Percentiles rank a stretch among this genome's conserved stretches.
Evolutionary conservation across 2,329 filamentous ascomycete species (phyloP).

Genomic region (Fusarium fracticaudum): DNA sequence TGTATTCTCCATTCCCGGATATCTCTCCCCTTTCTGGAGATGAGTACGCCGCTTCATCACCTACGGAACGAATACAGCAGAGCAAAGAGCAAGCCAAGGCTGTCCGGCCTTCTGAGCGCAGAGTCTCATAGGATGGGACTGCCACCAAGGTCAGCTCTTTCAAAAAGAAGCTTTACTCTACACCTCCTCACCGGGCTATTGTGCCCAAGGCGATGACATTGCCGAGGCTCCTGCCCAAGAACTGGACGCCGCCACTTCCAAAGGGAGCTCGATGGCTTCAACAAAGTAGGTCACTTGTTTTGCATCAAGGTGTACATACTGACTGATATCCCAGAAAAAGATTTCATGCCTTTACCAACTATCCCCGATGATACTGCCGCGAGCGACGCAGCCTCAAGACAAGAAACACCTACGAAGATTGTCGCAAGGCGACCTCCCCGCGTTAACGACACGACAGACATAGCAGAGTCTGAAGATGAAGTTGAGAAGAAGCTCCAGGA

Average conservation of each 20-base stretch:
- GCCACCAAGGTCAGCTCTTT: not conserved
- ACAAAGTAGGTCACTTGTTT: constrained; percentile 19
- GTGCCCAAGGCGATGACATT: not conserved
- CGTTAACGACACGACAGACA: not conserved
- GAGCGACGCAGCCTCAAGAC: constrained; percentile 5
- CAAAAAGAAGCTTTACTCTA: not conserved
- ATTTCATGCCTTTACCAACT: constrained; percentile 1
- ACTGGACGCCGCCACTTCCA: not conserved
- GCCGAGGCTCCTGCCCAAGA: not conserved
- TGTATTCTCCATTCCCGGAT: not conserved
- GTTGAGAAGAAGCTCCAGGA: constrained; percentile 7
- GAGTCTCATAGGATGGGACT: constrained; percentile 8
- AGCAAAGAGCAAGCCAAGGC: constrained; percentile 24
- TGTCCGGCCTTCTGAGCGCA: constrained; percentile 1
- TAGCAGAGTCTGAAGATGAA: not conserved
- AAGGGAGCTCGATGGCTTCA: constrained; percentile 18
- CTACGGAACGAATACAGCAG: constrained; percentile 23
- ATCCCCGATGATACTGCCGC: not conserved
- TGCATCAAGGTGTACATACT: not conserved
- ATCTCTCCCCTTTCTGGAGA: constrained; percentile 11
- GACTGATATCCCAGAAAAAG: constrained; percentile 16
- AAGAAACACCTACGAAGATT: constrained; percentile 18
- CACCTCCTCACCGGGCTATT: not conserved
- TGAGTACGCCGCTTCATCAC: constrained; percentile 14
- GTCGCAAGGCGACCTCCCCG: not conserved